Evolutionary conservation across 73 alveolate genomes (phyloP).

Genomic region (Paramecium primaurelia): DNA sequence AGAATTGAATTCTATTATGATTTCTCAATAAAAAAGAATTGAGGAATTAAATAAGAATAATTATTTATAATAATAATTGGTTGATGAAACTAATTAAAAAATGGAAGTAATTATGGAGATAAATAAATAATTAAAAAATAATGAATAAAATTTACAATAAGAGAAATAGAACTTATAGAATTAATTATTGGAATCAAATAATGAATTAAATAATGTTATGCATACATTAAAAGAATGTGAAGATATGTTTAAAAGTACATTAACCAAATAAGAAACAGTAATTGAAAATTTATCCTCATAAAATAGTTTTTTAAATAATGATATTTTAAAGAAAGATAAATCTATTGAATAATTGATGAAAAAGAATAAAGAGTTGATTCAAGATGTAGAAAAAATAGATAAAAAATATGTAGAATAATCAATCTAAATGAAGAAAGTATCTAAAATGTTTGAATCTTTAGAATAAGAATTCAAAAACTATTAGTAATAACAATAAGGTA

Average conservation of each 20-base stretch:
- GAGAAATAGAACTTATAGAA: background rate
- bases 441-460: background rate
- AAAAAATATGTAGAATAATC: background rate
- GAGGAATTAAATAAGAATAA: background rate
- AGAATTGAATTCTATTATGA: background rate
- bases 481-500: background rate
- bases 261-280: background rate
- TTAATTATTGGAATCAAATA: background rate
- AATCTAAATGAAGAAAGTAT: background rate
- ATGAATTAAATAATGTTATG: background rate
- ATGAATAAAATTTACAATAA: background rate
- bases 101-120: background rate
- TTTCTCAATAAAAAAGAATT: background rate
- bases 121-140: background rate
- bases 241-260: background rate
- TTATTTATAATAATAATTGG: background rate
- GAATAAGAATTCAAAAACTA: background rate
- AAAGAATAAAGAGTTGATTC: background rate
- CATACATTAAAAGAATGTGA: conserved; percentile 6
- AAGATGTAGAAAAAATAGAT: background rate
- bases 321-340: background rate
- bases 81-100: background rate
- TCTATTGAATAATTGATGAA: background rate
- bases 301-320: background rate
- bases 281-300: background rate